These are phyloP conservation scores for Coix lacrymajobi DNA, from an alignment of 176 grass and related monocot genomes.

Conservation along the genomic window DNA sequence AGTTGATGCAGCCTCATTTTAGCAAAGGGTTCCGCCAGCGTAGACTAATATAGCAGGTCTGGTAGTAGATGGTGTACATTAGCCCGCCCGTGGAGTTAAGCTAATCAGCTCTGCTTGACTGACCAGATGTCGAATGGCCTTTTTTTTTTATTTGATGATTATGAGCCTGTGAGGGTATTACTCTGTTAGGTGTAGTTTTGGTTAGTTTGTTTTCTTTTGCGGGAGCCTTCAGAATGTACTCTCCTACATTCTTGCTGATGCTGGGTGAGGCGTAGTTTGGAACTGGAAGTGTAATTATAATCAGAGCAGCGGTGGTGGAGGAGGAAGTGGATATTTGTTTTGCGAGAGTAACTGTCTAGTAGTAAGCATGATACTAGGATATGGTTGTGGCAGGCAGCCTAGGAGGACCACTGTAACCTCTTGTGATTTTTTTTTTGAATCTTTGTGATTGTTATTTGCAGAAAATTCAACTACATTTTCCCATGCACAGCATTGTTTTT, in stretches of 20 bases:
- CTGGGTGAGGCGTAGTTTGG: background rate
- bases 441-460: background rate
- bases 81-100: background rate
- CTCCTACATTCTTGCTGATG: background rate
- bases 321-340: background rate
- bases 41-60: constrained; percentile 53
- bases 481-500: background rate
- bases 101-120: constrained; percentile 20
- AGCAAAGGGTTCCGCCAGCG: constrained; percentile 86
- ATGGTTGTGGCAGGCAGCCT: background rate
- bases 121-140: background rate
- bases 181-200: background rate
- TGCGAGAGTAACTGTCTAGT: background rate
- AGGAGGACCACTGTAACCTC: background rate
- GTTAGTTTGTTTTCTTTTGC: background rate
- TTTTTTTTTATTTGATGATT: background rate
- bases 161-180: background rate
- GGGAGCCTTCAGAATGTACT: background rate
- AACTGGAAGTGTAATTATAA: background rate
- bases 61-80: constrained; percentile 41
- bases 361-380: background rate
- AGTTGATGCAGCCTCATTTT: constrained; percentile 98
- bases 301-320: background rate
- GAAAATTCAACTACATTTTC: background rate
- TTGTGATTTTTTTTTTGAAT: background rate